A percentile compares a stretch with the other conserved stretches of the same genome.
Conservation (phyloP, 1,284 basidiomycete genomes). For the Leccinum subrobustum region DNA sequence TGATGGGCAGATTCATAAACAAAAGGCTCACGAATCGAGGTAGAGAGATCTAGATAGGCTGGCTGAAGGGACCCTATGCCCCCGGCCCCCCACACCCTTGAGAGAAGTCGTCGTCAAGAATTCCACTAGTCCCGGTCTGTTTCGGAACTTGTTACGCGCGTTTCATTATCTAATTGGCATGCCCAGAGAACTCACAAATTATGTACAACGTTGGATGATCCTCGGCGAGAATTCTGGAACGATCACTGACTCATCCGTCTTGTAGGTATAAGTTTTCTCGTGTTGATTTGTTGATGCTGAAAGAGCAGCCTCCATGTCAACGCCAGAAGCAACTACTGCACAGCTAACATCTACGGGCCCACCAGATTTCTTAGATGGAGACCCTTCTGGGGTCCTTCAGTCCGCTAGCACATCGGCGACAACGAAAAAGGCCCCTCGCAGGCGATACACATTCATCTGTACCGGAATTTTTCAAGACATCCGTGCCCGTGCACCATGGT, state of each 20-base stretch:
- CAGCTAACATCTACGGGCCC: background rate
- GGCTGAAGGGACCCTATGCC: background rate
- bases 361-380: background rate
- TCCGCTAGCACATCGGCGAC: constrained; percentile 9
- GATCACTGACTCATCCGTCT: background rate
- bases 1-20: background rate
- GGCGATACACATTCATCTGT: constrained; percentile 34
- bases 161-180: background rate
- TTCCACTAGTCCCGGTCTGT: background rate
- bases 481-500: constrained; percentile 76
- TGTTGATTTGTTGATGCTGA: background rate
- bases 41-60: background rate
- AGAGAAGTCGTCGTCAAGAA: background rate
- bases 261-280: background rate
- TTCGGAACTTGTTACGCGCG: background rate
- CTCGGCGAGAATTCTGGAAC: background rate
- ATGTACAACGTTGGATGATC: background rate
- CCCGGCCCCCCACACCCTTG: background rate
- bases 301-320: background rate
- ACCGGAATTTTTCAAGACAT: constrained; percentile 80
- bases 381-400: background rate
- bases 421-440: background rate
- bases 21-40: background rate
- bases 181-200: background rate
- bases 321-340: background rate